A percentile compares a stretch with the other conserved stretches of the same genome.
Conservation (phyloP, 257 asterid genomes). For the Lycium ferocissimum region DNA sequence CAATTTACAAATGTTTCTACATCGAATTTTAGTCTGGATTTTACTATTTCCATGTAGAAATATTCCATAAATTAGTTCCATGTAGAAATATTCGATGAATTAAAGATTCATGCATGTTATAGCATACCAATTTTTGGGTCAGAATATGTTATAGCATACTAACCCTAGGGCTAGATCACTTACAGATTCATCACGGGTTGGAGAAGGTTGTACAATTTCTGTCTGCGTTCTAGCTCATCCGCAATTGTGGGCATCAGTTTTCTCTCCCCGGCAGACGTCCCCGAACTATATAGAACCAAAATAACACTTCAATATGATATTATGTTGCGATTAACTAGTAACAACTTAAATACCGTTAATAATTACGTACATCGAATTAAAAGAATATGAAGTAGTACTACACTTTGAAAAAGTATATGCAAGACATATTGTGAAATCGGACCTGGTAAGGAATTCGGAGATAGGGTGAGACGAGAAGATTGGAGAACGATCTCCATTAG, state of each 20-base stretch:
- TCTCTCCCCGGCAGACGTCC: conserved; percentile 92
- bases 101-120: conserved; percentile 2
- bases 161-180: conserved; percentile 37
- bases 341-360: background rate
- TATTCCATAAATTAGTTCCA: background rate
- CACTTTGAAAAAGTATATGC: background rate
- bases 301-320: background rate
- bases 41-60: background rate
- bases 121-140: background rate
- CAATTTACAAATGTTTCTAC: background rate
- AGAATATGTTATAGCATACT: background rate
- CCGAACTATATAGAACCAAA: conserved; percentile 57
- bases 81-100: background rate
- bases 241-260: conserved; percentile 84
- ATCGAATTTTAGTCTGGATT: background rate
- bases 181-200: conserved; percentile 90
- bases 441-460: conserved; percentile 91
- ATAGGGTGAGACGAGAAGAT: conserved; percentile 75
- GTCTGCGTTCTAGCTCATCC: conserved; percentile 78
- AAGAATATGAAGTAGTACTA: background rate
- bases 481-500: conserved; percentile 78
- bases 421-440: background rate
- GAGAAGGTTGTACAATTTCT: conserved; percentile 69
- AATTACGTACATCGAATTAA: background rate
- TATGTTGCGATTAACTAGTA: background rate